Conservation (phyloP, 805 yeast genomes). For the Lipomyces sp. region DNA sequence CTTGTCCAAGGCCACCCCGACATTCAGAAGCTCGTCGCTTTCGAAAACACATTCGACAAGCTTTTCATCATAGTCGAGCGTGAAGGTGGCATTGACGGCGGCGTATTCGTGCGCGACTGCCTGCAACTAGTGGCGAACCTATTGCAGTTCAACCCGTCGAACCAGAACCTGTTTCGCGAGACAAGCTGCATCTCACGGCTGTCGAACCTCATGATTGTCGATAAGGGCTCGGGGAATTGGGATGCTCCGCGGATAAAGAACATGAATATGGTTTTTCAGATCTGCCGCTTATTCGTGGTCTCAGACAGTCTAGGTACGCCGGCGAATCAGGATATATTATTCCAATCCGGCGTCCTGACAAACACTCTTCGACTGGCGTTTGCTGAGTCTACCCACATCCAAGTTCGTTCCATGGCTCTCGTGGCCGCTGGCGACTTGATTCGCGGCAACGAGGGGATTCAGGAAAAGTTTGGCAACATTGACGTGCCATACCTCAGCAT, state of each 20-base stretch:
- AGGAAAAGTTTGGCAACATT: slow-evolving; percentile 66
- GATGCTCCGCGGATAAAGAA: slow-evolving; percentile 71
- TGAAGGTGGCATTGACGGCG: slow-evolving; percentile 88
- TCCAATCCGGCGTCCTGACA: slow-evolving; percentile 60
- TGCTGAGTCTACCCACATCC: slow-evolving; percentile 56
- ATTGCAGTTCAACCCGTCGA: slow-evolving; percentile 77
- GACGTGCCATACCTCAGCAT: slow-evolving; percentile 94
- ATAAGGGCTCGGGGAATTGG: slow-evolving; percentile 53
- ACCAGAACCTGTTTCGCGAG: slow-evolving; percentile 84
- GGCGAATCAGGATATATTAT: slow-evolving; percentile 58
- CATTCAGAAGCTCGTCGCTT: slow-evolving; percentile 89
- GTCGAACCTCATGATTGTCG: slow-evolving; percentile 56
- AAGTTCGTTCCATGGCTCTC: slow-evolving; percentile 63
- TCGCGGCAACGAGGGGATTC: slow-evolving; percentile 61
- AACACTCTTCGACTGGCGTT: slow-evolving; percentile 69
- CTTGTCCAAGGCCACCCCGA: slow-evolving; percentile 77
- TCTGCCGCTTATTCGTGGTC: slow-evolving; percentile 66
- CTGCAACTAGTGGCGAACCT: slow-evolving; percentile 69
- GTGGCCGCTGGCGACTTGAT: slow-evolving; percentile 76
- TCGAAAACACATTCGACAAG: slow-evolving; percentile 85
- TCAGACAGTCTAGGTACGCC: slow-evolving; percentile 67
- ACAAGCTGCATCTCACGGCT: slow-evolving; percentile 71
- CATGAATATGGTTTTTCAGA: slow-evolving; percentile 62
- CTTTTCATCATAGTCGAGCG: slow-evolving; percentile 73
- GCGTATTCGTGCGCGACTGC: slow-evolving; percentile 88